Evolutionary conservation across 2,329 filamentous ascomycete species (phyloP), one percentile per base, ranked within the genome.

Genomic region (Exophiala viscosa): DNA sequence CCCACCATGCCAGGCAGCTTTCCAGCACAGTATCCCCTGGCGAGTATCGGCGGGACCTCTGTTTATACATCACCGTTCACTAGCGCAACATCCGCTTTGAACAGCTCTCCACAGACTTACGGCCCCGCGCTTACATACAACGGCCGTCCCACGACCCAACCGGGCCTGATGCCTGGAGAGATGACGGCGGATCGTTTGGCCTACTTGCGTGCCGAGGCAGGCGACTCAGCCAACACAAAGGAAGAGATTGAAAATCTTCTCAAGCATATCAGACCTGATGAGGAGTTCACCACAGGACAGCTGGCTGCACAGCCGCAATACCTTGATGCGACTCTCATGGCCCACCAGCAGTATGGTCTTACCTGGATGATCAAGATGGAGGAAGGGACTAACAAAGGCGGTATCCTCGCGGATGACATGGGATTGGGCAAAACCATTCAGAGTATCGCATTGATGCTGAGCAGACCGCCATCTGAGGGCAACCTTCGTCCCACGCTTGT

Each of bases 391-490:
- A 83, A 84, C 48, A 90, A 87, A 62, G 88, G 88, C 14, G 86
- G 87, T 17, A 89, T 92, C 50, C 74, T 91, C 18, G 86, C 85
- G 1, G 87, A 90, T 63, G 87, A 90, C 58, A 93, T 92, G 88
- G 88, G 88, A 6, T 73, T 92, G 9, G 88, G 88, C 6, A 92
- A 93, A 70, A 92, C 88, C 0, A 85, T 96, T 18, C 89, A 92
- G 56, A 85, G 88, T 4, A 75, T 96, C 17, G 82, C 90, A 3
- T 77, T 96, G 39, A 87, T 95, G 61, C 75, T 89, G 10, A 79
- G 81, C 5, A 79, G 84, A 5, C 84, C 78, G n/a, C 82, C 87
- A 0, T 68, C 73, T 0, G 76, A 85, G 55, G 70, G 71, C n/a
- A 67, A 72, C 55, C 75, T 71, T 51, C 82, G 88, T 74, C 90